Conservation (phyloP, 169 alveolate genomes). For the Miamiensis avidus region DNA sequence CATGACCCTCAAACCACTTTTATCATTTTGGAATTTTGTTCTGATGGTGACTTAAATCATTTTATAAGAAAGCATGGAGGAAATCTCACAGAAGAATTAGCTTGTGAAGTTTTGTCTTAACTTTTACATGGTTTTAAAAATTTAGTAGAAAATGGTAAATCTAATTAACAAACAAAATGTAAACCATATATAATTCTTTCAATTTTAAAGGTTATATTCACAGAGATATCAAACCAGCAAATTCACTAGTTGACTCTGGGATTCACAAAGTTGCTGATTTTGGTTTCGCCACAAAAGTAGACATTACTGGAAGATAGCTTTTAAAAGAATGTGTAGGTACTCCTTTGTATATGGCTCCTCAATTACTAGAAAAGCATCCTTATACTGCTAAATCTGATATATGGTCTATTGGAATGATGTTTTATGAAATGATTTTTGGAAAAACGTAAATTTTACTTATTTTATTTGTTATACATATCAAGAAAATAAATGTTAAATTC, state of each 20-base stretch:
- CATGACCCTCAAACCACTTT: constrained; percentile 9
- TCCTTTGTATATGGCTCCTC: constrained; percentile 52
- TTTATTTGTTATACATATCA: neutral
- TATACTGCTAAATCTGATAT: constrained; percentile 43
- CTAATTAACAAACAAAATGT: neutral
- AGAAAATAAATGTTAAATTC: neutral
- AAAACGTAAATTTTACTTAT: constrained; percentile 10
- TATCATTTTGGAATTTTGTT: constrained; percentile 31
- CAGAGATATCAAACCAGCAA: constrained; percentile 81
- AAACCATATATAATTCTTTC: too few species aligned
- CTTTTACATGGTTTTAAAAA: constrained; percentile 31
- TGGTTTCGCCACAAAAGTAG: constrained; percentile 42
- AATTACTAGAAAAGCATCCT: constrained; percentile 29
- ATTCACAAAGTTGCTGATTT: constrained; percentile 43
- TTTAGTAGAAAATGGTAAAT: constrained; percentile 8
- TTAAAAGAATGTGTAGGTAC: constrained; percentile 40
- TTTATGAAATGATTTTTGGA: constrained; percentile 45
- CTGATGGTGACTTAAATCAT: constrained; percentile 33
- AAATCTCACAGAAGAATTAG: constrained; percentile 15
- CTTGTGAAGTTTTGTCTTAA: constrained; percentile 19
- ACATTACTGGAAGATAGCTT: constrained; percentile 7
- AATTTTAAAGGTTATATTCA: constrained; percentile 48
- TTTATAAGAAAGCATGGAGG: constrained; percentile 24
- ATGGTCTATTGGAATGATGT: constrained; percentile 45
- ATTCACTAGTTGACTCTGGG: constrained; percentile 49